Percentiles rank a stretch among this genome's conserved stretches.
These are phyloP conservation scores for Neurospora sp. DNA, from an alignment of 2,329 filamentous ascomycete species.

Conservation along the genomic window DNA sequence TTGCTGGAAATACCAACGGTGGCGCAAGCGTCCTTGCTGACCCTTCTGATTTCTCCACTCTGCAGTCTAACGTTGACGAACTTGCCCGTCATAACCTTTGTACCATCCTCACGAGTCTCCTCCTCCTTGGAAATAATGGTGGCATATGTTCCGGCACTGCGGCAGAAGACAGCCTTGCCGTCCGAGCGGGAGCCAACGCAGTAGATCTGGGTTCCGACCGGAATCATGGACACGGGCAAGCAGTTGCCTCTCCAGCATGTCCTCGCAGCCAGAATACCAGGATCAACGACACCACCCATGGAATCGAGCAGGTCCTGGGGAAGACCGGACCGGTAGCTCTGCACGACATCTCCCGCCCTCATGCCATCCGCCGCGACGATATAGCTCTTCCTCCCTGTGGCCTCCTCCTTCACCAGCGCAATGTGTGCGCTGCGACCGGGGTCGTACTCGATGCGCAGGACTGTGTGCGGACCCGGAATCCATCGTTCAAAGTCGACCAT, in stretches of 20 bases:
- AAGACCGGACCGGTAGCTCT: slow-evolving; percentile 86
- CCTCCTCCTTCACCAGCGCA: slow-evolving; percentile 68
- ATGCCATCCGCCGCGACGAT: slow-evolving; percentile 94
- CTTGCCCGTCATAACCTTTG: slow-evolving; percentile 55
- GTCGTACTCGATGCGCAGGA: slow-evolving; percentile 94
- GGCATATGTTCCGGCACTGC: slow-evolving; percentile 87
- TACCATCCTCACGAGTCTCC: slow-evolving; percentile 50
- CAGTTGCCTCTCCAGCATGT: slow-evolving; percentile 94
- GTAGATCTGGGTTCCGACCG: slow-evolving; percentile 85
- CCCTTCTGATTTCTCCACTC: slow-evolving; percentile 83
- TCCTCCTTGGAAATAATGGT: slow-evolving; percentile 85
- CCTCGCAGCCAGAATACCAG: slow-evolving; percentile 89
- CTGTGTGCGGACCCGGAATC: slow-evolving; percentile 69
- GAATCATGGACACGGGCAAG: slow-evolving; percentile 89
- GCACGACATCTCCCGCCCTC: slow-evolving; percentile 79
- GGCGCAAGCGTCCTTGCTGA: slow-evolving; percentile 85
- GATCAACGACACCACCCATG: slow-evolving; percentile 90
- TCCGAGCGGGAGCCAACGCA: slow-evolving; percentile 72
- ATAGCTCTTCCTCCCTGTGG: slow-evolving; percentile 70
- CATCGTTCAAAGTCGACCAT: slow-evolving; percentile 80
- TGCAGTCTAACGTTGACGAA: slow-evolving; percentile 80
- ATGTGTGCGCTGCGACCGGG: slow-evolving; percentile 89
- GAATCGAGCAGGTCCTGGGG: slow-evolving; percentile 75
- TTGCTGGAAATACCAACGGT: slow-evolving; percentile 95
- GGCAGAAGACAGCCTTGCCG: slow-evolving; percentile 78